Evolutionary conservation across 345 rosid genomes (phyloP), one percentile per base, ranked within the genome.

Genomic region (Passiflora organensis): DNA sequence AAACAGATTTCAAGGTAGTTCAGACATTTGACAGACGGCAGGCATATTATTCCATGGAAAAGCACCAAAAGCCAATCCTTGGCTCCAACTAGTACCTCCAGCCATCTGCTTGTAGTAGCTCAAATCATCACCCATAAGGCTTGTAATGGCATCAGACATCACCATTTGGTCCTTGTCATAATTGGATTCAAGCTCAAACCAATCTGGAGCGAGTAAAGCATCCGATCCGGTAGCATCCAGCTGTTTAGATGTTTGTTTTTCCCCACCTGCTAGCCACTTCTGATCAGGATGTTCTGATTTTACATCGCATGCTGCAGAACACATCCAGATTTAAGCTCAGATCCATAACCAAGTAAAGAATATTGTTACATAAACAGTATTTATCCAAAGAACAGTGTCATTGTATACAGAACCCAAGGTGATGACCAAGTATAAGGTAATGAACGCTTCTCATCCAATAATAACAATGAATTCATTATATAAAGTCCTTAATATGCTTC

Each of bases 1-100:
- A 48, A 43, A 46, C 48, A 28, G 57, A 37, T 58, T 37, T 79
- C 72, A 80, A 17, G 83, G 85, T 21, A 81, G 51, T 71, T 83
- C 90, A 16, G 80, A 69, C 68, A 76, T 79, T 57, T 79, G 85
- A 71, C 86, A 86, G 55, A 87, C 85, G 13, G 91, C 75, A 47
- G 96, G 95, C 88, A 85, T 83, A 75, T 76, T 85, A 66, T 83
- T 83, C 97, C 97, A 93, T 14, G 86, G 59, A 68, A 79, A 85
- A 45, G 84, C 82, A 60, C 73, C 71, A 6, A 76, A 77, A 2
- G 77, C 91, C 86, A 77, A 78, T 38, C 70, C 82, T 54, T 82
- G 86, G 74, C 76, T 75, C 10, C 70, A 51, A 3, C 55, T 13
- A 15, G 80, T 71, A 54, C 76, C 64, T 56, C 71, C 95, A 14